Base-by-base conservation (phyloP, 805 yeast species). In the Sugiyamaella americana region DNA sequence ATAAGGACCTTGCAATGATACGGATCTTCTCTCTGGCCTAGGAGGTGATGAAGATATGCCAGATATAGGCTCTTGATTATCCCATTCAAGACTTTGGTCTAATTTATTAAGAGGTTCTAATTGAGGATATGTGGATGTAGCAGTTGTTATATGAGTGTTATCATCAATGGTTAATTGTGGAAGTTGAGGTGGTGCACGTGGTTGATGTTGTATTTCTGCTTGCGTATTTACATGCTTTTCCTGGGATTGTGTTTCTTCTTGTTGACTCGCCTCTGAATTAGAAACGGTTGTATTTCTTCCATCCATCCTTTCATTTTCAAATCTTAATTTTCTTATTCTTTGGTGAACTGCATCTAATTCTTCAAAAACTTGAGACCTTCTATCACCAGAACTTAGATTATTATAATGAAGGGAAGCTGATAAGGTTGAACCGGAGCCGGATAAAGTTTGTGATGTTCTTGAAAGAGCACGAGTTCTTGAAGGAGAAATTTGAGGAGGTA, bases 311-410 rank as follows among this genome's bases (percentile, higher is more conserved):
- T 35, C 37, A 21, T 35, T 35, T 3, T 47, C 46, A 8, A 47
- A 40, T 24, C 35, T 43, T 21, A 50, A 40, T 19, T 20, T 20
- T 13, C 40, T 36, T n/a, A 50, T 47, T 24, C 50, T 22, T 35
- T 44, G 41, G 13, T 45, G 39, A 8, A 47, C 48, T 2, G 46
- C 48, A 19, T 40, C 43, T 17, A 50, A 22, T 19, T 50, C 53
- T 19, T 47, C 51, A 40, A 43, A 40, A 44, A 43, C 40, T 10
- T 20, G 20, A n/a, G 46, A 43, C 4, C 41, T 35, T 16, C 37
- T 40, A 13, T 6, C 43, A 13, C 21, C n/a, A 37, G 32, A 26
- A 26, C 32, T 26, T n/a, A n/a, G n/a, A n/a, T n/a, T n/a, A n/a
- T n/a, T n/a, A n/a, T n/a, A n/a, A n/a, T n/a, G n/a, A n/a, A n/a